phyloP scores from a whole-genome alignment of 2,329 filamentous ascomycete species.

The Coniochaeta prunicola region DNA sequence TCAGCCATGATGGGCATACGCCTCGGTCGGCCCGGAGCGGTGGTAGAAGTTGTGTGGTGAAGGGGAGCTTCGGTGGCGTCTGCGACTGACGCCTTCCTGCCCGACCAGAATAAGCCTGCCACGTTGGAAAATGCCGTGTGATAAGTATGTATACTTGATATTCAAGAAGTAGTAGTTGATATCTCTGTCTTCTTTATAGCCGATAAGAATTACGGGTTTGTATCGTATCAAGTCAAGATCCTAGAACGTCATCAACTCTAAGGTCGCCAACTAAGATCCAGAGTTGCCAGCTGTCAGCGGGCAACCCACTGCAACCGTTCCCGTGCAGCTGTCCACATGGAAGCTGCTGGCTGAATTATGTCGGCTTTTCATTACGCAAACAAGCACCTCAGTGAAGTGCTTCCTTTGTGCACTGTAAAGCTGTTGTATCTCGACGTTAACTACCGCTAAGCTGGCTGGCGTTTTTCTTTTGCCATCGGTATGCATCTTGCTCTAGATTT shows the following conservation, averaged over 20 bases:
- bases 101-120: constrained; percentile 44
- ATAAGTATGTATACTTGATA: background rate
- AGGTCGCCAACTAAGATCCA: background rate
- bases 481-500: too few relatives aligned
- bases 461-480: too few relatives aligned
- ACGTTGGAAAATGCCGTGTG: constrained; percentile 14
- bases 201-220: too few relatives aligned
- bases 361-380: too few relatives aligned
- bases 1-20: constrained; percentile 35
- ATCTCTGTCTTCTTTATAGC: background rate
- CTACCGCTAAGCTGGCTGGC: too few relatives aligned
- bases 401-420: too few relatives aligned
- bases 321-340: too few relatives aligned
- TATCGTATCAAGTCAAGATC: background rate
- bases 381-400: too few relatives aligned
- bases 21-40: background rate
- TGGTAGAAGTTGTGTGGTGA: constrained; percentile 11
- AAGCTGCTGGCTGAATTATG: too few relatives aligned
- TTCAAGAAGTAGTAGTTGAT: too few relatives aligned
- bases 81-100: constrained; percentile 27
- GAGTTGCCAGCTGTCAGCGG: background rate
- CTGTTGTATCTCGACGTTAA: too few relatives aligned
- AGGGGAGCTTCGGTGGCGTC: constrained; percentile 25
- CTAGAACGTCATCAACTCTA: background rate
- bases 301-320: background rate